phyloP scores from a whole-genome alignment of 108 stramenopile species.

The Skeletonema tropicum region DNA sequence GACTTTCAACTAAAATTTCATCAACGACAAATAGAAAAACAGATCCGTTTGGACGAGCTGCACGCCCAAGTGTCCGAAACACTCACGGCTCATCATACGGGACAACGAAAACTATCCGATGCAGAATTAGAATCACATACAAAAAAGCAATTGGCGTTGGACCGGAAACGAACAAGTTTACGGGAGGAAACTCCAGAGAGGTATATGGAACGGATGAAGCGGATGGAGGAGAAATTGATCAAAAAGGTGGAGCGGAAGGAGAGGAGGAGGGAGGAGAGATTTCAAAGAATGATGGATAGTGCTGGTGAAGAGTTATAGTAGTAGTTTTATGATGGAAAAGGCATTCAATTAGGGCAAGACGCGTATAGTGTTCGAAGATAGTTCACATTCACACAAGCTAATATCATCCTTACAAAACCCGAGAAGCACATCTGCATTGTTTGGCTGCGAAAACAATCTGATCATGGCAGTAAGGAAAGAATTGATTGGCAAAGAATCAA shows the following conservation, averaged over 20 bases:
- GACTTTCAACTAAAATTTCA: neutral
- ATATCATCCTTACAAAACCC: too few species aligned
- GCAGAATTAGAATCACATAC: neutral
- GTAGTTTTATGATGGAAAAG: too few species aligned
- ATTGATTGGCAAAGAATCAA: too few species aligned
- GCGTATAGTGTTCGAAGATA: too few species aligned
- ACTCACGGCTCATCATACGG: neutral
- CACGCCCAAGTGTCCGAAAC: neutral
- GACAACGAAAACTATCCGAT: neutral
- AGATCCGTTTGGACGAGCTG: neutral
- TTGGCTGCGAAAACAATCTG: too few species aligned
- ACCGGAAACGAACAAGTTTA: conserved; percentile 5
- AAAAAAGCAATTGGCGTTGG: neutral
- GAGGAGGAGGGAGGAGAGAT: conserved; percentile 7
- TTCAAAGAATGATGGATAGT: neutral
- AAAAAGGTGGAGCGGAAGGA: conserved; percentile 6
- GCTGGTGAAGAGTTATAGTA: neutral
- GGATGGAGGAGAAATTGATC: conserved; percentile 5
- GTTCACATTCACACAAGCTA: too few species aligned
- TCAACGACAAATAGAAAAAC: conserved; percentile 1
- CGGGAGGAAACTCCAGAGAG: conserved; percentile 7
- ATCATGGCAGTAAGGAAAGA: too few species aligned
- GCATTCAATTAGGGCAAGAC: too few species aligned
- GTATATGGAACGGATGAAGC: conserved; percentile 7
- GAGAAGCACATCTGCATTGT: too few species aligned